These are phyloP conservation scores for Chaetoscypha palmicola DNA, from an alignment of 2,329 filamentous ascomycete species.

Conservation along the genomic window DNA sequence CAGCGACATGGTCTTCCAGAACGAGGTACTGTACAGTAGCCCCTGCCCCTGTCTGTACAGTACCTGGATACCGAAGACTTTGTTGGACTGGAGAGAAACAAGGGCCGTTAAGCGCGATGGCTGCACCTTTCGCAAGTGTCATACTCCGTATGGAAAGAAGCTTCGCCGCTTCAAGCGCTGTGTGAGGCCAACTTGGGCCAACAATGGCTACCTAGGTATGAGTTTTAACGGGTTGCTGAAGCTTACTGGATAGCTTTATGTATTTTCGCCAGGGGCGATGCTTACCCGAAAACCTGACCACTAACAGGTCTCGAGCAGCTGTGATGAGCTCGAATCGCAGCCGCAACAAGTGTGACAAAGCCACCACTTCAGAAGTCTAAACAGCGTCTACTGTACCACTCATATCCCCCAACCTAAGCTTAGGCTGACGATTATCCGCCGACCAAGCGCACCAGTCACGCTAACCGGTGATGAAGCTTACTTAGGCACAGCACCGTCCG, in stretches of 20 bases:
- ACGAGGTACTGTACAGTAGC: no score
- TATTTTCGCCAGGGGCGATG: no score
- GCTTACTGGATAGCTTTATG: background rate
- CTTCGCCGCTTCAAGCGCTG: background rate
- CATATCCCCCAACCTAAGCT: background rate
- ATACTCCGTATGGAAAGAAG: background rate
- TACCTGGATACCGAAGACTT: no score
- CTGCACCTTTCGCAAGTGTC: background rate
- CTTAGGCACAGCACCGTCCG: background rate
- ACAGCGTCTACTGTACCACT: background rate
- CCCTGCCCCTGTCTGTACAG: background rate
- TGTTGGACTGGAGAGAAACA: background rate
- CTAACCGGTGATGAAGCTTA: background rate
- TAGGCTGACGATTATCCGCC: background rate
- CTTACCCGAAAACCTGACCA: no score
- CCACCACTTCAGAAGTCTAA: background rate
- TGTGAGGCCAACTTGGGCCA: background rate
- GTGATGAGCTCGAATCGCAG: no score
- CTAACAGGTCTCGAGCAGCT: no score
- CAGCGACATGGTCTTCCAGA: slow-evolving; percentile 1
- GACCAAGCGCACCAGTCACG: background rate
- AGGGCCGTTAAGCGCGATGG: slow-evolving; percentile 4
- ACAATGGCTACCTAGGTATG: no score
- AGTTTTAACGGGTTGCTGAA: no score
- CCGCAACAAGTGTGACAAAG: no score